A percentile compares a stretch with the other conserved stretches of the same genome.
phyloP scores from a whole-genome alignment of 1,284 basidiomycete genomes.

The Tetrapyrgos nigripes region DNA sequence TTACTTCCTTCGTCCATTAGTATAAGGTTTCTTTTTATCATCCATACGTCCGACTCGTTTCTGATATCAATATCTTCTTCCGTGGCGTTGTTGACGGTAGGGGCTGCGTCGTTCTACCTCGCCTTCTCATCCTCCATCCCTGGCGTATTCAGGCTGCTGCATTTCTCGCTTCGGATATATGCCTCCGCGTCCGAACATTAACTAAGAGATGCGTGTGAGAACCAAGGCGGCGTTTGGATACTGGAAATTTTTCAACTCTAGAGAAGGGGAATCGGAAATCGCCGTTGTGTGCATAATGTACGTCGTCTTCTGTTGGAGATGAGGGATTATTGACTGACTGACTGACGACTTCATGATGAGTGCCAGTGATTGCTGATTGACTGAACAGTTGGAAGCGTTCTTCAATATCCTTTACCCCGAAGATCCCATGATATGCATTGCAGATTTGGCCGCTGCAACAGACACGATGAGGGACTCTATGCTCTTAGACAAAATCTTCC shows the following conservation, averaged over 20 bases:
- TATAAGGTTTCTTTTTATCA: not conserved
- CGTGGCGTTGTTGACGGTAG: constrained; percentile 26
- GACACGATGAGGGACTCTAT: not conserved
- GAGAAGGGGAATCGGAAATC: constrained; percentile 33
- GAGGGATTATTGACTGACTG: not conserved
- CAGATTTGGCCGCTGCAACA: constrained; percentile 1
- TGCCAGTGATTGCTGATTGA: not conserved
- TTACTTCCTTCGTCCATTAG: not conserved
- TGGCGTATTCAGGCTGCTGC: too few species aligned
- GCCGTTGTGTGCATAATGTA: constrained; percentile 40
- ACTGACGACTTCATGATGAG: too few species aligned
- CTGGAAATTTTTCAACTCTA: constrained; percentile 41
- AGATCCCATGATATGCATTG: constrained; percentile 7
- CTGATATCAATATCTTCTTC: too few species aligned
- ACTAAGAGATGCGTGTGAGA: constrained; percentile 30
- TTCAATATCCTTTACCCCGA: constrained; percentile 5
- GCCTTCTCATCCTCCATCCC: constrained; percentile 31
- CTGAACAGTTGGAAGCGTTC: not conserved
- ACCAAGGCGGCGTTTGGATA: constrained; percentile 35
- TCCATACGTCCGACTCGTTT: too few species aligned
- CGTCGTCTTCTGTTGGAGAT: constrained; percentile 1
- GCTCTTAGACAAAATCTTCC: not conserved
- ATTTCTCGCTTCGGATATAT: constrained; percentile 22
- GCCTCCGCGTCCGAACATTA: constrained; percentile 32
- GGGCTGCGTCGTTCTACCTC: constrained; percentile 40